Evolutionary conservation across 352 stramenopile species (phyloP).

Genomic region (Globisporangium apiculatum): DNA sequence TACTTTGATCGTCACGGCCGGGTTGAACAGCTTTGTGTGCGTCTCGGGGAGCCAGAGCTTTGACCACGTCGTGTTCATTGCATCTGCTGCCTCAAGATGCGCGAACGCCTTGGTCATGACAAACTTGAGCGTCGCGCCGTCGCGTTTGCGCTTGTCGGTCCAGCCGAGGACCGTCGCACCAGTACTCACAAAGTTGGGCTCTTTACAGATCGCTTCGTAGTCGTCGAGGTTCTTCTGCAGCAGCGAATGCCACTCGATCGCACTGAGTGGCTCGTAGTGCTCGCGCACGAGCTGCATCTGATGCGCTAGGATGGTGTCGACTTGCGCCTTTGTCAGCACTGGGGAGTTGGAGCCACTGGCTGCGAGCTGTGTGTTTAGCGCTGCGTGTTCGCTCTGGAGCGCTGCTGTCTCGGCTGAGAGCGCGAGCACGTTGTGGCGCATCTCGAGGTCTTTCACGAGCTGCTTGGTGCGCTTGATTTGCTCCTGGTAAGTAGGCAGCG

Average conservation of each 20-base stretch:
- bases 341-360: background rate
- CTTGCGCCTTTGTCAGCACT: conserved; percentile 11
- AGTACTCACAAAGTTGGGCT: conserved; percentile 21
- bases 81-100: conserved; percentile 7
- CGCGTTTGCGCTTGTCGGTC: conserved; percentile 9
- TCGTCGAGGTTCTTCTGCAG: conserved; percentile 21
- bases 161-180: conserved; percentile 11
- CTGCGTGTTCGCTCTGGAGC: conserved; percentile 19
- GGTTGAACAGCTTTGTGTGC: conserved; percentile 25
- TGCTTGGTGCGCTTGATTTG: conserved; percentile 25
- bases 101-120: conserved; percentile 15
- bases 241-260: conserved; percentile 9
- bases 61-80: conserved; percentile 23
- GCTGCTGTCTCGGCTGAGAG: conserved; percentile 16
- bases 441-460: conserved; percentile 20
- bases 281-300: conserved; percentile 3
- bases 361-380: conserved; percentile 11
- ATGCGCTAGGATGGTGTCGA: conserved; percentile 21
- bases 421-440: conserved; percentile 20
- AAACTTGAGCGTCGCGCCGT: conserved; percentile 11
- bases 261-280: conserved; percentile 6
- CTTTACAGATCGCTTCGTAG: conserved; percentile 14
- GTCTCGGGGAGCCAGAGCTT: conserved; percentile 19
- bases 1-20: conserved; percentile 20
- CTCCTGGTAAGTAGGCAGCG: conserved; percentile 4